Evolutionary conservation across 441 rosid genomes (phyloP).

Genomic region (Biscutella laevigata): DNA sequence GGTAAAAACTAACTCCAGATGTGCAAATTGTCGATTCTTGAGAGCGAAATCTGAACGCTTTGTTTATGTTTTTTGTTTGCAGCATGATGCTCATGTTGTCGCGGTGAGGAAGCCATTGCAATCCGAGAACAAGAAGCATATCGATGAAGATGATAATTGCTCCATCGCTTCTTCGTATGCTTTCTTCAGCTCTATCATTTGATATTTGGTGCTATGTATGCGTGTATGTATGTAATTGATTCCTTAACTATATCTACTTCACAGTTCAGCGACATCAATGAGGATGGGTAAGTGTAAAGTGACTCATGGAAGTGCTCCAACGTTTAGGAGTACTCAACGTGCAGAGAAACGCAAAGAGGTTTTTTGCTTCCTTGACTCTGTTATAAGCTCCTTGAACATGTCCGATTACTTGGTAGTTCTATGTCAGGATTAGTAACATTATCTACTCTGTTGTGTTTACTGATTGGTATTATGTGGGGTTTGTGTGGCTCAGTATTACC

Average conservation of each 20-base stretch:
- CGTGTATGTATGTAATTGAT: constrained; percentile 2
- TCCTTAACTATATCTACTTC: constrained; percentile 42
- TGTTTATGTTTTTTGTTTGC: constrained; percentile 7
- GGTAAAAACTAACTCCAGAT: constrained; percentile 22
- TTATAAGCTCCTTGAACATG: neutral
- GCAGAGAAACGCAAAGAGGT: constrained; percentile 91
- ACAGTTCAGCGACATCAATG: constrained; percentile 55
- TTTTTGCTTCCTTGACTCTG: constrained; percentile 7
- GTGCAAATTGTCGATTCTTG: too few relatives aligned
- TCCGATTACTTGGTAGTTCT: neutral
- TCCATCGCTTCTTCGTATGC: constrained; percentile 93
- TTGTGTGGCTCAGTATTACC: constrained; percentile 44
- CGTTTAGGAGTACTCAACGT: constrained; percentile 64
- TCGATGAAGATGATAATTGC: constrained; percentile 76
- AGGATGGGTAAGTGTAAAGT: constrained; percentile 56
- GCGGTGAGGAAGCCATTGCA: constrained; percentile 41
- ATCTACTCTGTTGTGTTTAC: neutral
- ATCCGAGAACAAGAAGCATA: constrained; percentile 44
- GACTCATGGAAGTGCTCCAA: constrained; percentile 77
- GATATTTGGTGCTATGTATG: neutral
- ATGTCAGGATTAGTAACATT: too few relatives aligned
- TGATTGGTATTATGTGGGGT: neutral
- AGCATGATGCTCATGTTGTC: constrained; percentile 38
- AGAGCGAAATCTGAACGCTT: too few relatives aligned
- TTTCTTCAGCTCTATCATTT: constrained; percentile 14